Percentiles rank a stretch among this genome's conserved stretches.
Evolutionary conservation across 257 asterid species (phyloP).

Genomic region (Salvia rosmarinus): DNA sequence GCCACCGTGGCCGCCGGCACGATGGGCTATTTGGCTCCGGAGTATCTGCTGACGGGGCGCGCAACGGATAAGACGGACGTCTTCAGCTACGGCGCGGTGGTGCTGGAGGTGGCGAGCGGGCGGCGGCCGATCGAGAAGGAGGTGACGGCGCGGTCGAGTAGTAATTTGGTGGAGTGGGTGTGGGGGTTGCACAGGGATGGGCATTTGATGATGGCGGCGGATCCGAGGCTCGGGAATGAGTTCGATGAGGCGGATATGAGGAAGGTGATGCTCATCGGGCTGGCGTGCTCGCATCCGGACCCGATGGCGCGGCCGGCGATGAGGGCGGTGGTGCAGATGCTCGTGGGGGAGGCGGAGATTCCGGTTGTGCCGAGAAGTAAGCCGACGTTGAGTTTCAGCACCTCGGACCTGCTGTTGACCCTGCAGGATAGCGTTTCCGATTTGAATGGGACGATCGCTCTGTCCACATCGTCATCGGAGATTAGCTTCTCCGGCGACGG

Average conservation of each 20-base stretch:
- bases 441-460: constrained; percentile 61
- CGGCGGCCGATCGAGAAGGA: constrained; percentile 79
- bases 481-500: constrained; percentile 47
- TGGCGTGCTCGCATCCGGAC: constrained; percentile 86
- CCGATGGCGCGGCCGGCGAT: constrained; percentile 75
- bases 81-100: constrained; percentile 85
- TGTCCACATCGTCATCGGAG: constrained; percentile 75
- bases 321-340: constrained; percentile 86
- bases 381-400: constrained; percentile 67
- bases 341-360: constrained; percentile 67
- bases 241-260: constrained; percentile 65
- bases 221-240: constrained; percentile 57
- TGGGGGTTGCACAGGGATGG: constrained; percentile 81
- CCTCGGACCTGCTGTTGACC: constrained; percentile 63
- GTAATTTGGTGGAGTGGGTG: constrained; percentile 87
- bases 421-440: constrained; percentile 89
- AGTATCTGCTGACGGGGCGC: constrained; percentile 74
- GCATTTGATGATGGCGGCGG: constrained; percentile 57
- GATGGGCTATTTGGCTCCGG: constrained; percentile 94
- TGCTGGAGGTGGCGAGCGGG: constrained; percentile 84
- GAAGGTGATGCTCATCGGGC: constrained; percentile 65
- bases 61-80: constrained; percentile 83
- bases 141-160: constrained; percentile 39
- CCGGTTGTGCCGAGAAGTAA: constrained; percentile 65
- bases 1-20: constrained; percentile 91